phyloP scores from a whole-genome alignment of 1,284 basidiomycete genomes.

The Agroathelia rolfsii region DNA sequence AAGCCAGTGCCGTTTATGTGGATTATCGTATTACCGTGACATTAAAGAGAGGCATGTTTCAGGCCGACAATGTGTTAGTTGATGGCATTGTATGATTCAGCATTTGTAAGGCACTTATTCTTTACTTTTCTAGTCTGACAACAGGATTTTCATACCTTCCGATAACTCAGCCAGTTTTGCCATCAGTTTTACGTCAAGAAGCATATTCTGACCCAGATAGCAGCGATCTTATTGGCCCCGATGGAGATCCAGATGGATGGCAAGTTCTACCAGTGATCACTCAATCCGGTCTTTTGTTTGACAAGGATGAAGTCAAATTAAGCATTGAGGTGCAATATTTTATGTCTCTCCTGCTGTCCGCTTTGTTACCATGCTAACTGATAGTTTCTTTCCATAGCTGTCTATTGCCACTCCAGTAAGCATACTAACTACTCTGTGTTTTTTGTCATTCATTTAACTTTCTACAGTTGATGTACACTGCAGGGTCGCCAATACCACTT shows the following conservation, averaged over 20 bases:
- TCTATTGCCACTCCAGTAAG: conserved; percentile 45
- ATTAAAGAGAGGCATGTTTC: conserved; percentile 34
- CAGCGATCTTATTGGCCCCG: conserved; percentile 30
- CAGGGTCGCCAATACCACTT: conserved; percentile 40
- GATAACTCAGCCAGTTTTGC: conserved; percentile 27
- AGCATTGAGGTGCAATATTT: conserved; percentile 27
- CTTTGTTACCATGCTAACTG: background rate
- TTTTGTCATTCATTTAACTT: conserved; percentile 1
- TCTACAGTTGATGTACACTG: conserved; percentile 34
- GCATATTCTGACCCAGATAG: conserved; percentile 36
- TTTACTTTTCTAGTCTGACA: conserved; percentile 12
- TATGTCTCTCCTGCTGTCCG: background rate
- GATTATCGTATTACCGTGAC: conserved; percentile 40
- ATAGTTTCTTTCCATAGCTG: conserved; percentile 25
- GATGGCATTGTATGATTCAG: conserved; percentile 15
- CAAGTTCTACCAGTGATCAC: conserved; percentile 26
- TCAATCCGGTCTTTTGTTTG: conserved; percentile 35
- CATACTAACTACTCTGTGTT: no score
- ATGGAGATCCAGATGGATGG: conserved; percentile 40
- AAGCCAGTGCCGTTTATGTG: conserved; percentile 33
- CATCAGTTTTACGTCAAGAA: conserved; percentile 36
- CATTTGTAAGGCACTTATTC: conserved; percentile 3
- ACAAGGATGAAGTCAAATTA: conserved; percentile 27
- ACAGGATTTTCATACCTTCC: conserved; percentile 32
- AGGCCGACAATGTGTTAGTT: conserved; percentile 28